phyloP scores from a whole-genome alignment of 1,284 basidiomycete species.

The Papiliotrema flavescens region DNA sequence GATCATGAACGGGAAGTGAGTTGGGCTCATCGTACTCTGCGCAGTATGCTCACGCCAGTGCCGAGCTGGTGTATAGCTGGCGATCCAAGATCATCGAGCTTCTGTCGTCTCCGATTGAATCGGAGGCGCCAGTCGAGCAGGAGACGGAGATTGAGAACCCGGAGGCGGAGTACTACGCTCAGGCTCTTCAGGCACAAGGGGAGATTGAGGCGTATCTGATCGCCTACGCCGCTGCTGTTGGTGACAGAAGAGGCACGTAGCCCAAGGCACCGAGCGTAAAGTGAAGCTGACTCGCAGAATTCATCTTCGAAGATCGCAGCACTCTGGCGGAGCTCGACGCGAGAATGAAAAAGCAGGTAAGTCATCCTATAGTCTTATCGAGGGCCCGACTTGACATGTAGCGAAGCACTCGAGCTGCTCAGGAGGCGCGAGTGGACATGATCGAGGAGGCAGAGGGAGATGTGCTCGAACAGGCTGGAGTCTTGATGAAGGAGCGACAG shows the following conservation, averaged over 20 bases:
- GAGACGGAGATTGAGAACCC: slow-evolving; percentile 33
- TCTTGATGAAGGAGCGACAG: slow-evolving; percentile 35
- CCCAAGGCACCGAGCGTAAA: not conserved
- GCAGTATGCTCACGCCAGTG: slow-evolving; percentile 16
- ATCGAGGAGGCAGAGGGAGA: slow-evolving; percentile 19
- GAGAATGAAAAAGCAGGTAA: slow-evolving; percentile 26
- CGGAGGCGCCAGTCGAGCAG: slow-evolving; percentile 17
- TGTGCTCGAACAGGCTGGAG: slow-evolving; percentile 23
- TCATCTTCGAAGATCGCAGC: slow-evolving; percentile 39
- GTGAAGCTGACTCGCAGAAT: slow-evolving; percentile 23
- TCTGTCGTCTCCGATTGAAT: slow-evolving; percentile 33
- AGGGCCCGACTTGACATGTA: slow-evolving; percentile 4
- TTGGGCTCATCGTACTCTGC: not conserved
- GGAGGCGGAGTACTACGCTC: slow-evolving; percentile 44
- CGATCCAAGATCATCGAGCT: slow-evolving; percentile 36
- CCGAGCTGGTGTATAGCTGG: slow-evolving; percentile 39
- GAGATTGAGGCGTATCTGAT: slow-evolving; percentile 45
- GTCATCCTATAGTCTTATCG: not conserved
- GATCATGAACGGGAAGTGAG: slow-evolving; percentile 45
- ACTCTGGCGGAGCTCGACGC: slow-evolving; percentile 30
- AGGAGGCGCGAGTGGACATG: slow-evolving; percentile 20
- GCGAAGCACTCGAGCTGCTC: slow-evolving; percentile 29
- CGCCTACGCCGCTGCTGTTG: slow-evolving; percentile 41
- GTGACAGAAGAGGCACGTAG: slow-evolving; percentile 39
- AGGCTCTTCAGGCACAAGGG: slow-evolving; percentile 43